Base-by-base conservation (phyloP, 139 green algal species). In the Axilococcus clingmanii region DNA sequence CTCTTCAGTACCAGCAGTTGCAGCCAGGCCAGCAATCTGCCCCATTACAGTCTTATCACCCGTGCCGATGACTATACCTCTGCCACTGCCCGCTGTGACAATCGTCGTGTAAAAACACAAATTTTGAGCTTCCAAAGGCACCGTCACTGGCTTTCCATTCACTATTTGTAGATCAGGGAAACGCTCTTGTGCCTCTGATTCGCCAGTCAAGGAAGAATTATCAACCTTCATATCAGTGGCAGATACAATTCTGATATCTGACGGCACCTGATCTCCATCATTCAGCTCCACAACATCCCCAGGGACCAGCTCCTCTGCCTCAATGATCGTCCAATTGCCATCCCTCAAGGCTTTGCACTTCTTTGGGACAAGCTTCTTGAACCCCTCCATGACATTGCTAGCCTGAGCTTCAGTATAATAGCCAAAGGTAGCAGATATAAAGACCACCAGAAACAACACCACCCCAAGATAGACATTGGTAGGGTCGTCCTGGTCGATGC, bases 251-350 rank as follows among this genome's bases (percentile, higher is more conserved):
- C 91, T 72, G 12, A 80, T 62, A 63, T 98, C 91, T 28, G 91
- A 91, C 3, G 89, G 89, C 42, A 96, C 89, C 50, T 79, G 78
- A 61, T 97, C 90, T 14, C 90, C 90, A 41, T 86, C 86, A 28
- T 68, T 49, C 30, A 98, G 49, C 65, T 96, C 78, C 8, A 98
- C 79, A 4, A 98, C 52, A 49, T 98, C 91, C 15, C 91, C 91
- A 12, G 88, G 88, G 17, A 98, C 87, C 34, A 98, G 76, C 68
- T 97, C 91, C 0, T 57, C 42, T 23, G 60, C 60, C 7, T 68
- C 60, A 40, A 71, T 52, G 33, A 76, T 68, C 24, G 85, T 72
- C 63, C 77, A 32, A 48, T 79, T 79, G 25, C 85, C 86, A 42
- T 84, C 62, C 0, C 90, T 68, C 7, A 92, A 40, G 5, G 89